A percentile compares a stretch with the other conserved stretches of the same genome.
phyloP scores from a whole-genome alignment of 192 early-diverging fungal genomes.

The Geranomyces variabilis region DNA sequence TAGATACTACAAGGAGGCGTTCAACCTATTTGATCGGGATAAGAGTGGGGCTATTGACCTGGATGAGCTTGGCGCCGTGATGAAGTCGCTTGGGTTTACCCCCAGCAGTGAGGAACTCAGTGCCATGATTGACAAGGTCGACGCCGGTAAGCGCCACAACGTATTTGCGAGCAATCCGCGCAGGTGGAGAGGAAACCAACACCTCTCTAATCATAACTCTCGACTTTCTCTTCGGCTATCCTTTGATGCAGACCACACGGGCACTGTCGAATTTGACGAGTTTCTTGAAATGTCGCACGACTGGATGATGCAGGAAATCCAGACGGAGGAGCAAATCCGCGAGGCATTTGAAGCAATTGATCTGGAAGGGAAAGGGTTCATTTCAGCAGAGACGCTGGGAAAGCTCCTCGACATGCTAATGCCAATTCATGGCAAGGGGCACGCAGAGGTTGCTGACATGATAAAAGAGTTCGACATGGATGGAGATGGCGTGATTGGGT shows the following conservation, averaged over 20 bases:
- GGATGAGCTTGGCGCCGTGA: conserved; percentile 46
- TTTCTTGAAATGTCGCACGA: conserved; percentile 43
- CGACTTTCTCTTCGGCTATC: neutral
- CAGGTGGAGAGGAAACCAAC: too few relatives aligned
- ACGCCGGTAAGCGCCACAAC: conserved; percentile 37
- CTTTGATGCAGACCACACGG: conserved; percentile 2
- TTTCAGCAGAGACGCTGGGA: conserved; percentile 36
- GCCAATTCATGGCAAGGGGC: neutral
- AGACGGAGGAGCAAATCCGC: conserved; percentile 34
- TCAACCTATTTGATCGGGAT: conserved; percentile 51
- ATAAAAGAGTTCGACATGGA: conserved; percentile 46
- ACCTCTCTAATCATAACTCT: too few relatives aligned
- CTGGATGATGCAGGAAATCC: conserved; percentile 29
- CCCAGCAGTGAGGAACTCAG: conserved; percentile 42
- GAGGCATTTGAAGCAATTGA: conserved; percentile 52
- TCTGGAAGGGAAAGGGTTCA: conserved; percentile 46
- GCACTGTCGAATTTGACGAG: conserved; percentile 51
- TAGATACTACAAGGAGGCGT: conserved; percentile 35
- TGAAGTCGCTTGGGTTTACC: conserved; percentile 35
- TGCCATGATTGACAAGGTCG: conserved; percentile 48
- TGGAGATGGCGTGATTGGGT: conserved; percentile 46
- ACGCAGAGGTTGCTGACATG: conserved; percentile 46
- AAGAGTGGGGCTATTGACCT: conserved; percentile 49
- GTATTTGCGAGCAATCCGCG: too few relatives aligned
- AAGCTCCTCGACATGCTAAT: conserved; percentile 18